Evolutionary conservation across 2,329 filamentous ascomycete genomes (phyloP), one percentile per base, ranked within the genome.

Genomic region (Elsinoe fawcettii): DNA sequence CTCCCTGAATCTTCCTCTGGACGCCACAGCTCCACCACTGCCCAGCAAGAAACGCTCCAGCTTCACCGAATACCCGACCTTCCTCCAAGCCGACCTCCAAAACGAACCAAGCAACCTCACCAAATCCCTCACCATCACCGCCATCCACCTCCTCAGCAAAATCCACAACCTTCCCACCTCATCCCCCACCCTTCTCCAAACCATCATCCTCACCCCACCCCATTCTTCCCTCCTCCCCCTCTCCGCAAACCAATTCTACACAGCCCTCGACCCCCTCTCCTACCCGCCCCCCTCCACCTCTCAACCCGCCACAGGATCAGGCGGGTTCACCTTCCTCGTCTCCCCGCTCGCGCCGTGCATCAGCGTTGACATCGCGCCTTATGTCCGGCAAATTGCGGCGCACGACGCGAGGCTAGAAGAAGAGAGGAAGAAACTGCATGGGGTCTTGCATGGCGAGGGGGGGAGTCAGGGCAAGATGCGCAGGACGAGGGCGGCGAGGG

Each of bases 321-420:
- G 54, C 18, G 27, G 23, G 5, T 56, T 47, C 41, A 56, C 41
- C 25, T 56, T 46, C 37, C 30, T 47, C 30, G 53, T 54, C 23
- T 57, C 37, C 12, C 62, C 65, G 18, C 63, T 66, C 27, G 34
- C 14, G 14, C 67, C 71, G 1, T 69, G 66, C 16, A 76, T 90
- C 1, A 81, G 83, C 32, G 78, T 86, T 0, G 93, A 99, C 61
- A 76, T 97, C 1, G 91, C 90, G 0, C 93, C 95, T 0, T 97
- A 89, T 69, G 81, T 97, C n/a, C 87, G 95, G 9, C 79, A 80
- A 36, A 97, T 99, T 59, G 84, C 92, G 1, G 78, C 84, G 0
- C 87, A 86, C 66, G 92, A 97, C 64, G 74, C 83, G 18, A 78
- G 77, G 1, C 78, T 93, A 1, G 86, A 90, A 65, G 76, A 82